Conservation (phyloP, 2,329 filamentous ascomycete genomes). For the Colletotrichum falcatum region DNA sequence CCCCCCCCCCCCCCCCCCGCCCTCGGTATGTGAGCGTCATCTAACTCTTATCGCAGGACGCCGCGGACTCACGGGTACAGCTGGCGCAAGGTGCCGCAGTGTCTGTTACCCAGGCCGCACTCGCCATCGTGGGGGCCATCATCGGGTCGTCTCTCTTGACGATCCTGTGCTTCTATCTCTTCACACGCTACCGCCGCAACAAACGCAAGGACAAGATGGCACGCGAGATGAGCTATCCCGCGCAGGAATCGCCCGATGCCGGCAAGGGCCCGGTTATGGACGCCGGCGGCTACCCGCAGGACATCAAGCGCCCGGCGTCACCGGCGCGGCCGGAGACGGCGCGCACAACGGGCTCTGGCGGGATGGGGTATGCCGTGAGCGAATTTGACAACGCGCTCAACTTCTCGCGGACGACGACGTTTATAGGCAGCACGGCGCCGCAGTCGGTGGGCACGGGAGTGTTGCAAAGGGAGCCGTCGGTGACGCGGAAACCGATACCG, state of each 20-base stretch:
- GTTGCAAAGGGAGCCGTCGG: slow-evolving; percentile 18
- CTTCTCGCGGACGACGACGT: slow-evolving; percentile 31
- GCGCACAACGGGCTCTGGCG: slow-evolving; percentile 20
- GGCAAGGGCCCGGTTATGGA: slow-evolving; percentile 27
- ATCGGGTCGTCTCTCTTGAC: slow-evolving; percentile 57
- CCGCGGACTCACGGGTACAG: slow-evolving; percentile 49
- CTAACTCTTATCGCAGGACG: slow-evolving; percentile 27
- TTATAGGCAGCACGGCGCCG: slow-evolving; percentile 20
- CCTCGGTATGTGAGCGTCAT: slow-evolving; percentile 42
- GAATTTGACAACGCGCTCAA: slow-evolving; percentile 30
- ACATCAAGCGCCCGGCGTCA: slow-evolving; percentile 43
- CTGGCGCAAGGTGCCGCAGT: slow-evolving; percentile 54
- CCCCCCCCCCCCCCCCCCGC: slow-evolving; percentile 41
- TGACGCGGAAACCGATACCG: slow-evolving; percentile 23
- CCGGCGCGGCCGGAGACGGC: slow-evolving; percentile 40
- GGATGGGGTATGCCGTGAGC: slow-evolving; percentile 25
- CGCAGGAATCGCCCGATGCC: slow-evolving; percentile 41
- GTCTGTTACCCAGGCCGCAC: slow-evolving; percentile 55
- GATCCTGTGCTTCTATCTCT: slow-evolving; percentile 52
- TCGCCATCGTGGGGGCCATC: slow-evolving; percentile 57
- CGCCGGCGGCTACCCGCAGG: slow-evolving; percentile 44
- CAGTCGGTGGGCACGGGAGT: slow-evolving; percentile 8
- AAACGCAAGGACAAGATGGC: slow-evolving; percentile 40
- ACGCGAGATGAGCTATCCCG: slow-evolving; percentile 44
- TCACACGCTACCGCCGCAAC: slow-evolving; percentile 48